Percentiles rank a stretch among this genome's conserved stretches.
phyloP scores from a whole-genome alignment of 495 filamentous ascomycete species.

The Tuber umbilicatum region DNA sequence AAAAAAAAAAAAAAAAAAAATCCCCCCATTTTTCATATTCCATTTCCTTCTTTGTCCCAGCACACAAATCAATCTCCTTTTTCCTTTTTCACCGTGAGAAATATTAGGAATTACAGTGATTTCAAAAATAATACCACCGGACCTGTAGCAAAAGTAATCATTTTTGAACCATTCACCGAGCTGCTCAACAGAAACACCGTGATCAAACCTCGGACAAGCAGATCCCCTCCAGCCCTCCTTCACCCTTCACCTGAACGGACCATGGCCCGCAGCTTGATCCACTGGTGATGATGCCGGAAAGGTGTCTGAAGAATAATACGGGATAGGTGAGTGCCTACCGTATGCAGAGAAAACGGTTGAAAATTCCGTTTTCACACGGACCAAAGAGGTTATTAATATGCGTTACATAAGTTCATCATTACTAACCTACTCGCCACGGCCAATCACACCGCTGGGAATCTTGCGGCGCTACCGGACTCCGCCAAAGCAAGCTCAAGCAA shows the following conservation, averaged over 20 bases:
- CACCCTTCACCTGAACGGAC: not conserved
- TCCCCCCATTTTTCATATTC: not conserved
- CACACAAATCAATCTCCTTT: not conserved
- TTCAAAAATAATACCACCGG: not conserved
- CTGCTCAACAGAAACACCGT: not conserved
- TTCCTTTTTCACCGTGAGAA: not conserved
- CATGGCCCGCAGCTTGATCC: not conserved
- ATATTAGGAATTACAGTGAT: not conserved
- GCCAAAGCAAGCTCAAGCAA: not conserved
- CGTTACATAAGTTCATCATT: not conserved
- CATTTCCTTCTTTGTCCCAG: not conserved
- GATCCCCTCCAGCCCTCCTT: not conserved
- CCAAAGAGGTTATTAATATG: not conserved
- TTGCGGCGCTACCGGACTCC: not conserved
- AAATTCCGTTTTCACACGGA: not conserved
- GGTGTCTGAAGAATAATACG: not conserved
- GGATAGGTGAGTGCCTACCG: not conserved
- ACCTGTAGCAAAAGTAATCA: not conserved
- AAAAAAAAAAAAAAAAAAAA: conserved; percentile 24
- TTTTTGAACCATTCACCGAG: not conserved
- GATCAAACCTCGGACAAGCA: not conserved
- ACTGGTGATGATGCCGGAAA: not conserved
- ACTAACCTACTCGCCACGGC: not conserved
- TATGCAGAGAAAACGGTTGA: not conserved
- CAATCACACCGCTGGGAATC: not conserved